These are phyloP conservation scores for Iris pallida DNA, from an alignment of 116 monocot genomes.

Conservation along the genomic window DNA sequence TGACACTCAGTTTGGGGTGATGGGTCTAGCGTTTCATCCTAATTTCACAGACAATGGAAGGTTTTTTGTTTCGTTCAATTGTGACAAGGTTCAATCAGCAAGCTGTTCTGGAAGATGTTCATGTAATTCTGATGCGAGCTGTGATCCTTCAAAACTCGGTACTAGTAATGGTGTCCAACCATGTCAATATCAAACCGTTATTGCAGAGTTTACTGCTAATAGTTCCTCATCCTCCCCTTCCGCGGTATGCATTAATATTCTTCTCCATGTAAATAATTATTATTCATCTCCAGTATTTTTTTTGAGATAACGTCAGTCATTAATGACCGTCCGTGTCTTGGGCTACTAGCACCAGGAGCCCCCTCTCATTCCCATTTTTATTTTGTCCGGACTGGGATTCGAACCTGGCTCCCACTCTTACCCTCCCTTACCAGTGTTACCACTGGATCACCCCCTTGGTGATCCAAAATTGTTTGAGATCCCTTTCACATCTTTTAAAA, in stretches of 20 bases:
- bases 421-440: too few relatives aligned
- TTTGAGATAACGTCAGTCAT: too few relatives aligned
- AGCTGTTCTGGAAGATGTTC: slow-evolving; percentile 82
- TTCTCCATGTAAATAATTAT: too few relatives aligned
- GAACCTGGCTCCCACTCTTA: too few relatives aligned
- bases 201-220: slow-evolving; percentile 72
- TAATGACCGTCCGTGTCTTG: too few relatives aligned
- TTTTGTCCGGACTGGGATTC: too few relatives aligned
- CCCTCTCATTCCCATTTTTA: too few relatives aligned
- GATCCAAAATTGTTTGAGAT: too few relatives aligned
- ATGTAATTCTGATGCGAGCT: slow-evolving; percentile 79
- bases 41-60: slow-evolving; percentile 73
- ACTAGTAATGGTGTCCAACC: slow-evolving; percentile 50
- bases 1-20: slow-evolving; percentile 53
- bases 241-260: slow-evolving; percentile 27
- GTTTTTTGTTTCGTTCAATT: slow-evolving; percentile 84
- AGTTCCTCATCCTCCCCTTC: slow-evolving; percentile 51
- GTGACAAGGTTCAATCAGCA: slow-evolving; percentile 55
- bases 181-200: slow-evolving; percentile 70
- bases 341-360: too few relatives aligned
- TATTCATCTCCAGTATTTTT: too few relatives aligned
- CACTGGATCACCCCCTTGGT: too few relatives aligned
- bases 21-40: slow-evolving; percentile 91
- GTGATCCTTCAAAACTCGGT: slow-evolving; percentile 74
- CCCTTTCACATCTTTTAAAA: too few relatives aligned